Conservation (phyloP, 345 rosid genomes). For the Anastatica hierochuntica region DNA sequence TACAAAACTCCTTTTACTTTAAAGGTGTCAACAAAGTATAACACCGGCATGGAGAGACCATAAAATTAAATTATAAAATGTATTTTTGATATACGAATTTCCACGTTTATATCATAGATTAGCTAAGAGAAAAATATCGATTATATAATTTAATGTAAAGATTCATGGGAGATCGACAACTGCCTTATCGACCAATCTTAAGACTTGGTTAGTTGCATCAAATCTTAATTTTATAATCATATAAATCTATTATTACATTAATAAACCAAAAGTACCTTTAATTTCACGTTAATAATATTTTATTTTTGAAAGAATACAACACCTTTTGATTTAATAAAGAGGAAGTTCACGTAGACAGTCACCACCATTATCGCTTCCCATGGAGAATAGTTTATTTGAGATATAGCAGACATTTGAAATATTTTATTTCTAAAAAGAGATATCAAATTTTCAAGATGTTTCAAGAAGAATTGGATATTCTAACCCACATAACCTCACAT, state of each 20-base stretch:
- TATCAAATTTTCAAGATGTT: too few relatives aligned
- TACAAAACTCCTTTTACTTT: too few relatives aligned
- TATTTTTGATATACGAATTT: constrained; percentile 13
- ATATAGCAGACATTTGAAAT: not conserved
- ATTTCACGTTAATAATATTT: not conserved
- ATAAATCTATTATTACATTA: not conserved
- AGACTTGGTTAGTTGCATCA: constrained; percentile 12
- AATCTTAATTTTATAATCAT: constrained; percentile 7
- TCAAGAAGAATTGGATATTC: too few relatives aligned
- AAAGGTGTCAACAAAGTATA: too few relatives aligned
- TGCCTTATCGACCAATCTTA: constrained; percentile 19
- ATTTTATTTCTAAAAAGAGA: not conserved
- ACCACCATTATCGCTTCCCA: constrained; percentile 17
- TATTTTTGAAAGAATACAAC: not conserved
- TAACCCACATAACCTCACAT: too few relatives aligned
- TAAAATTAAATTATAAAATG: too few relatives aligned
- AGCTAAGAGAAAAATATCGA: not conserved
- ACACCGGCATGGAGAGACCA: too few relatives aligned
- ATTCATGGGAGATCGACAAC: constrained; percentile 25
- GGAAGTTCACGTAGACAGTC: constrained; percentile 22
- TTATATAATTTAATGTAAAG: constrained; percentile 3
- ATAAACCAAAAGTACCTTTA: constrained; percentile 11
- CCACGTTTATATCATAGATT: constrained; percentile 16
- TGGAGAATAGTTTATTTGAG: constrained; percentile 12
- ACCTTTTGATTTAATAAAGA: constrained; percentile 12